phyloP scores from a whole-genome alignment of 495 filamentous ascomycete genomes.

The Xylaria scruposa region DNA sequence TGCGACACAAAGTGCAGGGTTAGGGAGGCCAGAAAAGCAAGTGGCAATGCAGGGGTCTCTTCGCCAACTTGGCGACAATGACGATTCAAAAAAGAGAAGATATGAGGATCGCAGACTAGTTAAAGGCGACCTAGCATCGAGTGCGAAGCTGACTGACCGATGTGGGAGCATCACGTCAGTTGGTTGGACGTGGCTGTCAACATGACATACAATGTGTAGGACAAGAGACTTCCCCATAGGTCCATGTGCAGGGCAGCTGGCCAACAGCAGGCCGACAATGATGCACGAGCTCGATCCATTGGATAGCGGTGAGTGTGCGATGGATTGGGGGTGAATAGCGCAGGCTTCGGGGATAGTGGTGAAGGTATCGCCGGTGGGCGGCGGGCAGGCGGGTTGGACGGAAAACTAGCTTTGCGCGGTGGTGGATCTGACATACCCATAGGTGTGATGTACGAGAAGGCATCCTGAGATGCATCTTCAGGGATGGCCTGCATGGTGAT shows the following conservation, averaged over 20 bases:
- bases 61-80: constrained; percentile 12
- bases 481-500: constrained; percentile 50
- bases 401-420: background rate
- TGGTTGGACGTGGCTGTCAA: constrained; percentile 25
- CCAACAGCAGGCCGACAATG: constrained; percentile 48
- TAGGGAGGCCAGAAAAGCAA: constrained; percentile 15
- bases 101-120: constrained; percentile 1
- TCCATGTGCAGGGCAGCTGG: constrained; percentile 36
- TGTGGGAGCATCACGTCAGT: constrained; percentile 3
- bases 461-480: constrained; percentile 41
- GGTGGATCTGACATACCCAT: constrained; percentile 52
- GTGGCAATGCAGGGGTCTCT: constrained; percentile 13
- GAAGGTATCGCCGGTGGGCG: constrained; percentile 24
- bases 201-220: constrained; percentile 10
- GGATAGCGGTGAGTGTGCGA: constrained; percentile 41
- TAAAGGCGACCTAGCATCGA: constrained; percentile 1
- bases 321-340: constrained; percentile 32
- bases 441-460: constrained; percentile 54
- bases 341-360: constrained; percentile 31
- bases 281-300: constrained; percentile 56
- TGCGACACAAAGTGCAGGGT: constrained; percentile 14
- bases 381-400: background rate
- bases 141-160: constrained; percentile 12
- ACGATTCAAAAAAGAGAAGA: background rate
- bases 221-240: constrained; percentile 38